phyloP scores from a whole-genome alignment of 163 green algal genomes.

The Prototheca cutis region DNA sequence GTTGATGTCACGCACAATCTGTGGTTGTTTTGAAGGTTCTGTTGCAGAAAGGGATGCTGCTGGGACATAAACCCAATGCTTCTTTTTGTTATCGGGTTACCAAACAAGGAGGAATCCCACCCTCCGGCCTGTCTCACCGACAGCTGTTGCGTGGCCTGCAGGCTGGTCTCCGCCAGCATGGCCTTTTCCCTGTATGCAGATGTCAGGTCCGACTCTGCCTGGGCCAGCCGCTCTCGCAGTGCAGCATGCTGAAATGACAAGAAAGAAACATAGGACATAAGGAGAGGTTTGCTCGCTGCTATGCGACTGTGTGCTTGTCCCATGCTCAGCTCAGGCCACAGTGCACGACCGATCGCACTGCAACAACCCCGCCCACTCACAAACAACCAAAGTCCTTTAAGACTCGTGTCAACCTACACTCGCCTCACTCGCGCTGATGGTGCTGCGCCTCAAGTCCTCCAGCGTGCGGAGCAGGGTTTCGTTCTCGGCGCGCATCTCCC shows the following conservation, averaged over 20 bases:
- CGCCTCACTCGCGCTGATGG: not conserved
- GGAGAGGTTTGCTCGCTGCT: not conserved
- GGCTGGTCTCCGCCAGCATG: constrained; percentile 24
- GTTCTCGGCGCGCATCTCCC: constrained; percentile 39
- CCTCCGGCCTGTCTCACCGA: constrained; percentile 1
- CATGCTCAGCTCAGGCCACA: no score
- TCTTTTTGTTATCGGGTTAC: no score
- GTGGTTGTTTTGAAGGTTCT: not conserved
- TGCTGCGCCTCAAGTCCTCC: constrained; percentile 5
- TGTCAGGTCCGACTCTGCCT: constrained; percentile 34
- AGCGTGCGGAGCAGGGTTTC: constrained; percentile 18
- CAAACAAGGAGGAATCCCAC: no score
- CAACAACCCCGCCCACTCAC: no score
- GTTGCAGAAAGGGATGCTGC: no score
- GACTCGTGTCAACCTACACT: not conserved
- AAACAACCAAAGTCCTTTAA: not conserved
- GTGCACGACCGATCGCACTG: no score
- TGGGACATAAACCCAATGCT: no score
- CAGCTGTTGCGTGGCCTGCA: constrained; percentile 24
- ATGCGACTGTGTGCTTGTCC: no score
- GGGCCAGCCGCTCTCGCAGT: constrained; percentile 7
- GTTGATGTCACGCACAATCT: constrained; percentile 38
- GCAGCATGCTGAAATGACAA: constrained; percentile 18
- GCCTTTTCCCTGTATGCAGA: constrained; percentile 40
- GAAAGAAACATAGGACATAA: not conserved